phyloP scores from a whole-genome alignment of 148 eudicot genomes.

The Limonium bicolor region DNA sequence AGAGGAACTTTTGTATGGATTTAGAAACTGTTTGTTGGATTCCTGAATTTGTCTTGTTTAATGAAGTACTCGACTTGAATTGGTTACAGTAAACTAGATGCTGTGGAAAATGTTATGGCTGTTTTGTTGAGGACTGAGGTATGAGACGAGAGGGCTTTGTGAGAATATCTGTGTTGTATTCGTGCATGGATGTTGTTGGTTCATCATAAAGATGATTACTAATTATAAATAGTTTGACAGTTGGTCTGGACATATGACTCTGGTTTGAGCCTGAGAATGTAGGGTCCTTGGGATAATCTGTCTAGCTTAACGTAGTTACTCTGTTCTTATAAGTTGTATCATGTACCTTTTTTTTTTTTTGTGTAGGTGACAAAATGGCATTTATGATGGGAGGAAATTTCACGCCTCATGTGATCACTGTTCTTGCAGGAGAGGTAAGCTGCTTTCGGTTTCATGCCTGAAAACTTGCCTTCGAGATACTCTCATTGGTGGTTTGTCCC shows the following conservation, averaged over 20 bases:
- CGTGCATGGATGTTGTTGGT: background rate
- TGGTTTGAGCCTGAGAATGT: background rate
- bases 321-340: conserved; percentile 1
- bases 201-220: background rate
- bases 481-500: background rate
- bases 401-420: conserved; percentile 79
- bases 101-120: no score
- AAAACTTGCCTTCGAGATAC: background rate
- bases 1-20: no score
- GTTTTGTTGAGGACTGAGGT: no score
- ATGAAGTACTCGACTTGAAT: no score
- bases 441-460: background rate
- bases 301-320: conserved; percentile 3
- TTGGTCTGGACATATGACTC: background rate
- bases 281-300: background rate
- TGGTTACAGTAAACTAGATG: no score
- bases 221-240: background rate
- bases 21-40: no score
- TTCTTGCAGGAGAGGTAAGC: conserved; percentile 68
- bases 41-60: no score
- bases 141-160: no score
- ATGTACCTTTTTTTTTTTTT: background rate
- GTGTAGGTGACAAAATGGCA: conserved; percentile 34
- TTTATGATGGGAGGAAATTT: conserved; percentile 50
- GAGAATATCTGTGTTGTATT: no score